Evolutionary conservation across 2,329 filamentous ascomycete genomes (phyloP).

Genomic region (Colletotrichum musicola): DNA sequence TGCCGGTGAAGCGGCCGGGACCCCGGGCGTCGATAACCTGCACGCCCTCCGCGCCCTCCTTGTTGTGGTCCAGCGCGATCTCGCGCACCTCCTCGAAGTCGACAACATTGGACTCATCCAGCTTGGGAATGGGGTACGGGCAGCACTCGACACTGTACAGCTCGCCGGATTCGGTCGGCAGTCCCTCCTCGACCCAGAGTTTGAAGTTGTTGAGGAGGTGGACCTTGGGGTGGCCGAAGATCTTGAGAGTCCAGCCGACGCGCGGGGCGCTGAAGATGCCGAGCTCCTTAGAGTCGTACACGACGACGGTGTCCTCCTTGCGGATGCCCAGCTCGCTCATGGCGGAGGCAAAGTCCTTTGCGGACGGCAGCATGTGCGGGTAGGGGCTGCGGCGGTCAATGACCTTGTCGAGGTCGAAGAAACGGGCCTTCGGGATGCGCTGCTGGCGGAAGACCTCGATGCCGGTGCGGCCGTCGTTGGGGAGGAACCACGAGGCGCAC

Average conservation of each 20-base stretch:
- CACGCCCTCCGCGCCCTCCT: conserved; percentile 84
- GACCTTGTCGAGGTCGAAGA: conserved; percentile 95
- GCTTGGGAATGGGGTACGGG: conserved; percentile 73
- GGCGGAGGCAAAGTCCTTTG: conserved; percentile 84
- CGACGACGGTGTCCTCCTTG: conserved; percentile 89
- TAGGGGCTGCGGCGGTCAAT: conserved; percentile 90
- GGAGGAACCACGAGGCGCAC: conserved; percentile 96
- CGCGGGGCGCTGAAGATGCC: conserved; percentile 95
- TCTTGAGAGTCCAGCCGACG: conserved; percentile 91
- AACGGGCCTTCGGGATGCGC: conserved; percentile 89
- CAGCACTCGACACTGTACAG: conserved; percentile 76
- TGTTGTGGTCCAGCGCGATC: conserved; percentile 80
- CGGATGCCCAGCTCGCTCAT: conserved; percentile 92
- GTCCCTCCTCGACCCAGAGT: conserved; percentile 88
- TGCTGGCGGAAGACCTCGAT: conserved; percentile 83
- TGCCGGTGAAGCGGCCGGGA: conserved; percentile 82
- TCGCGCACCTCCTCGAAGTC: conserved; percentile 87
- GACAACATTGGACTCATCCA: conserved; percentile 75
- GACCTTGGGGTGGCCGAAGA: conserved; percentile 90
- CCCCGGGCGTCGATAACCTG: conserved; percentile 92
- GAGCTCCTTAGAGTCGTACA: conserved; percentile 92
- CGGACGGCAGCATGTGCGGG: conserved; percentile 93
- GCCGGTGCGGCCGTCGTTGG: conserved; percentile 88
- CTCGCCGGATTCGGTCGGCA: conserved; percentile 84
- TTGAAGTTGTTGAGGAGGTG: conserved; percentile 97